Evolutionary conservation across 1,284 basidiomycete genomes (phyloP).

Genomic region (Ganoderma sinense): DNA sequence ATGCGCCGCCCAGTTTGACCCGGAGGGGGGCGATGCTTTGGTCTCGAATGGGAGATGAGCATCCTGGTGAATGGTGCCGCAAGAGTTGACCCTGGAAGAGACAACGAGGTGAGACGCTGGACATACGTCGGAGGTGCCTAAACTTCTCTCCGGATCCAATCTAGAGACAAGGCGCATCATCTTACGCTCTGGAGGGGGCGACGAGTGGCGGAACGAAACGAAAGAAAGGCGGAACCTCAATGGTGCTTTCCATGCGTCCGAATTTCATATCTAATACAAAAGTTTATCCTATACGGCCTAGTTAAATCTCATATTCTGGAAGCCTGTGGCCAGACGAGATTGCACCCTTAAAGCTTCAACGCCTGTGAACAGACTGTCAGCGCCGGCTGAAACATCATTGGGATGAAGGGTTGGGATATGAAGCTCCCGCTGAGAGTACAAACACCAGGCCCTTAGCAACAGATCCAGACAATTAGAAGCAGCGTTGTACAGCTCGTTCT

Average conservation of each 20-base stretch:
- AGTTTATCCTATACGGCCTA: neutral
- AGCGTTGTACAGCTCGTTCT: neutral
- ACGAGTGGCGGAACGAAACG: no score
- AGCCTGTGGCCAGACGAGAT: neutral
- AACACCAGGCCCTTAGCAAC: slow-evolving; percentile 10
- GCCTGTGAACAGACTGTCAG: neutral
- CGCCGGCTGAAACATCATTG: neutral
- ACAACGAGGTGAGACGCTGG: neutral
- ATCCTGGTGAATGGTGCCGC: neutral
- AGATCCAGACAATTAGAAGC: neutral
- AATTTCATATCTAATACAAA: neutral
- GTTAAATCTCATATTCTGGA: neutral
- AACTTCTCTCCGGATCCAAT: neutral
- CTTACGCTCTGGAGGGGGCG: no score
- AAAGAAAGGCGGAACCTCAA: no score
- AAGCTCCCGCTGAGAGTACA: neutral
- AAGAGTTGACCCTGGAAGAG: neutral
- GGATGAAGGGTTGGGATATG: neutral
- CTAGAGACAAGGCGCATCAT: neutral
- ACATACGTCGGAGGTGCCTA: neutral
- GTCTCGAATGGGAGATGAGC: neutral
- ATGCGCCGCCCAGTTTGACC: neutral
- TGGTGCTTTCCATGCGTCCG: neutral
- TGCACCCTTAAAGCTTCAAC: neutral
- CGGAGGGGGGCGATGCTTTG: neutral